These are phyloP conservation scores for Monosporozyma aerobia DNA, from an alignment of 805 yeast species.

Conservation along the genomic window DNA sequence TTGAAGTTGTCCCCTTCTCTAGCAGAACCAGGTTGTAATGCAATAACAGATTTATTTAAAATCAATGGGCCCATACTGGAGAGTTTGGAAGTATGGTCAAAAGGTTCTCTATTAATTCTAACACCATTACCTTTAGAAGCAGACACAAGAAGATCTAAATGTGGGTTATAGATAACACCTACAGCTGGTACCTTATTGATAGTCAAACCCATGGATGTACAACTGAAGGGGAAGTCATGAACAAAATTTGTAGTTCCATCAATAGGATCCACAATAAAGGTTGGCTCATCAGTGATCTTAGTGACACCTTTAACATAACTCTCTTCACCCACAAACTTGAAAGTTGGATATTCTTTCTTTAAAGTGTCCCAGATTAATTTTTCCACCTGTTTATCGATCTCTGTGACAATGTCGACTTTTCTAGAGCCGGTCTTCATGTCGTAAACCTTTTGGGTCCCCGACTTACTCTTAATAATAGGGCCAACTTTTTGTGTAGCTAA, in stretches of 20 bases:
- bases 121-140: slow-evolving; percentile 51
- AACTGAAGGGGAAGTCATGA: slow-evolving; percentile 53
- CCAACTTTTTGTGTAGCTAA: slow-evolving; percentile 33
- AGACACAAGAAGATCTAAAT: slow-evolving; percentile 40
- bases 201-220: slow-evolving; percentile 55
- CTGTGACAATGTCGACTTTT: slow-evolving; percentile 56
- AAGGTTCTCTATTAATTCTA: slow-evolving; percentile 37
- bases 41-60: slow-evolving; percentile 78
- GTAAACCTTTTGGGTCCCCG: slow-evolving; percentile 35
- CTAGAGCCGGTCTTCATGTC: slow-evolving; percentile 28
- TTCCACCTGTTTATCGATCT: slow-evolving; percentile 52
- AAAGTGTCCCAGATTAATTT: slow-evolving; percentile 27
- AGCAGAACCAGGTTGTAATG: slow-evolving; percentile 80
- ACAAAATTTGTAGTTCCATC: slow-evolving; percentile 61
- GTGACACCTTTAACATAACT: slow-evolving; percentile 43
- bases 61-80: slow-evolving; percentile 76
- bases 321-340: slow-evolving; percentile 54
- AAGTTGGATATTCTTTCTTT: slow-evolving; percentile 37
- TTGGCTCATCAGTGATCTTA: slow-evolving; percentile 41
- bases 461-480: slow-evolving; percentile 37
- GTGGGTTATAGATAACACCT: slow-evolving; percentile 59
- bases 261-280: slow-evolving; percentile 57
- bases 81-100: slow-evolving; percentile 56
- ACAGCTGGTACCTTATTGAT: slow-evolving; percentile 42
- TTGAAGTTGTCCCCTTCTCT: slow-evolving; percentile 83